Evolutionary conservation across 2,329 filamentous ascomycete genomes (phyloP), one percentile per base, ranked within the genome.

Genomic region (Nothophoma quercina): DNA sequence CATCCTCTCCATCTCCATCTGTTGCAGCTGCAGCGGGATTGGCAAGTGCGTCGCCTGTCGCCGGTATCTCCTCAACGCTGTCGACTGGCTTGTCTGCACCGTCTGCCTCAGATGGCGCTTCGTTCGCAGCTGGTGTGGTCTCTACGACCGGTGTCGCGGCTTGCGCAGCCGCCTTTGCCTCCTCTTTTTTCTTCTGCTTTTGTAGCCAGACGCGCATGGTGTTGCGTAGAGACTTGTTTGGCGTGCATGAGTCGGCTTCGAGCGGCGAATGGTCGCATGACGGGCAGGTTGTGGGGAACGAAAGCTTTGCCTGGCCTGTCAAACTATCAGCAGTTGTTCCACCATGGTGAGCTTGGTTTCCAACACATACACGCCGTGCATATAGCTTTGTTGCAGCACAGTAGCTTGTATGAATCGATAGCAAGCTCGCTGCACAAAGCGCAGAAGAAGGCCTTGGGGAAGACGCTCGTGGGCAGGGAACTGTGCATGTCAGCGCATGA

Each of bases 361-460:
- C 5, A 21, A 3, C 30, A 41, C 88, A 69, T 79, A 97, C 95
- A 99, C 60, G 81, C 83, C 70, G 93, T 89, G 80, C 95, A 98
- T 52, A 98, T 96, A 32, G 90, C 88, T 71, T 96, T 93, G 70
- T 97, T 95, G 75, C 95, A 99, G 77, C 95, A 99, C 1, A 93
- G 91, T 22, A 97, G 81, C 59, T 93, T 90, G 73, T 91, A 96
- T 7, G 93, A 91, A 72, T 97, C 96, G 60, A 96, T 81, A 23
- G 92, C 93, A 52, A 98, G 82, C 74, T 90, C 92, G 78, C 89
- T 95, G 78, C 95, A 99, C 64, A 91, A 90, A 44, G 91, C 91
- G 80, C 95, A 99, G 76, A 93, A 89, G 59, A 99, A 84, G 81
- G 96, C 97, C 68, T 93, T 91, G n/a, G 95, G 95, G 51, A 97